Conservation (phyloP, 2,329 filamentous ascomycete genomes). For the Mollisia scopiformis region DNA sequence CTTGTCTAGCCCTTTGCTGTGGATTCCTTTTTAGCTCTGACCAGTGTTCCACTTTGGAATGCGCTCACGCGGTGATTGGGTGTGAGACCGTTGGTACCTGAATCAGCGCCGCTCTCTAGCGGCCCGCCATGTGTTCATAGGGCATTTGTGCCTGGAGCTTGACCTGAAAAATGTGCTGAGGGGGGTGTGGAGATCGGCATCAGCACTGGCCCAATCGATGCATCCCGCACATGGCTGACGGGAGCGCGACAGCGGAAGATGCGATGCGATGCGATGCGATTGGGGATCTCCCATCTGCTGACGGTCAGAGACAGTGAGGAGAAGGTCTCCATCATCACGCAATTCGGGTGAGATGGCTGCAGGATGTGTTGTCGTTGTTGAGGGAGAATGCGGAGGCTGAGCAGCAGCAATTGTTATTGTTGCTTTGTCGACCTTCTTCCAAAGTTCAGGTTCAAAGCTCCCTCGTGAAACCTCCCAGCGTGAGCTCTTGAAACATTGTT, state of each 20-base stretch:
- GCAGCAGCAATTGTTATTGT: too few relatives aligned
- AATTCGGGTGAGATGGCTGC: neutral
- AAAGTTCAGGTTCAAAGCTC: neutral
- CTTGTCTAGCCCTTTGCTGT: neutral
- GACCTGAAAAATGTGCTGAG: neutral
- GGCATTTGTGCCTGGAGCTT: constrained; percentile 4
- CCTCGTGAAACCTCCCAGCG: neutral
- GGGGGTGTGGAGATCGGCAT: neutral
- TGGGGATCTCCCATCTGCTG: too few relatives aligned
- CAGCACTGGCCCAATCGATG: neutral
- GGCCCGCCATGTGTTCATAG: neutral
- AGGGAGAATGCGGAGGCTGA: too few relatives aligned
- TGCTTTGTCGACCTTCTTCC: neutral
- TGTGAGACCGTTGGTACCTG: neutral
- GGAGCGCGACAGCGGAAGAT: neutral
- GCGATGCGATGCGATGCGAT: neutral
- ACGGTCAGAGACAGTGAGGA: too few relatives aligned
- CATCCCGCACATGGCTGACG: neutral
- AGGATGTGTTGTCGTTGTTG: neutral
- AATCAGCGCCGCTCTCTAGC: neutral
- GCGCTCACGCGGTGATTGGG: neutral
- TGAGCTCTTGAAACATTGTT: neutral
- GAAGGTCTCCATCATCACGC: neutral
- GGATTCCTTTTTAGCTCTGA: too few relatives aligned
- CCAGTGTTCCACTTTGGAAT: neutral